phyloP scores from a whole-genome alignment of 495 filamentous ascomycete genomes.

The Xylaria acuta region DNA sequence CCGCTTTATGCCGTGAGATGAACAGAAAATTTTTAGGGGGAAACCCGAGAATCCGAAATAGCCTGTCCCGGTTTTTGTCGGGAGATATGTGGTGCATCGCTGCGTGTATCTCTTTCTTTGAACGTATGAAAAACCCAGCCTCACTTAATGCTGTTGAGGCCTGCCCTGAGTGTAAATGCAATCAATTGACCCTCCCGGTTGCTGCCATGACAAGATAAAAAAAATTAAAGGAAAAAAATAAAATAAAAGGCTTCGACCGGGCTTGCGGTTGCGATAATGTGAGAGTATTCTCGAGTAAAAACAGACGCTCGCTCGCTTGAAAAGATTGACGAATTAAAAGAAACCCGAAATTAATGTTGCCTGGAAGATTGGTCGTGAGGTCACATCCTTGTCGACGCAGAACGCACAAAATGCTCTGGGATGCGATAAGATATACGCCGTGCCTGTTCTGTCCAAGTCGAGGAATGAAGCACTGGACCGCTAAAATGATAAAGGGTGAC shows the following conservation, averaged over 20 bases:
- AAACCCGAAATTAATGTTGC: conserved; percentile 32
- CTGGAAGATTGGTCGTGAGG: conserved; percentile 38
- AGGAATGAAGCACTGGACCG: conserved; percentile 29
- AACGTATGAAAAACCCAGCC: conserved; percentile 43
- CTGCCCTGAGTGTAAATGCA: conserved; percentile 56
- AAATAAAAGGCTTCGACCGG: conserved; percentile 48
- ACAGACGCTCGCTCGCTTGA: conserved; percentile 51
- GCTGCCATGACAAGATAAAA: conserved; percentile 52
- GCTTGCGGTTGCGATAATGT: conserved; percentile 48
- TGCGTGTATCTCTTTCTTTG: conserved; percentile 55
- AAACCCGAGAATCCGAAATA: conserved; percentile 37
- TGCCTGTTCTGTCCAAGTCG: conserved; percentile 32
- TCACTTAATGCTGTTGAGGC: conserved; percentile 45
- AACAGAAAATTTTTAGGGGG: conserved; percentile 33
- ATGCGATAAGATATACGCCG: conserved; percentile 39
- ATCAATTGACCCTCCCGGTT: conserved; percentile 53
- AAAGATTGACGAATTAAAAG: conserved; percentile 33
- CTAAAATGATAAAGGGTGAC: conserved; percentile 26
- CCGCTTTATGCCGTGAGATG: conserved; percentile 48
- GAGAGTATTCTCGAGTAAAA: conserved; percentile 34
- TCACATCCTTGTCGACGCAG: conserved; percentile 49
- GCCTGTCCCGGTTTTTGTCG: conserved; percentile 53
- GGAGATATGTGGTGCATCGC: conserved; percentile 56
- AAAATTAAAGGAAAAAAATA: background rate
- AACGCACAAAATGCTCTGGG: conserved; percentile 48